Evolutionary conservation across 2,329 filamentous ascomycete genomes (phyloP).

Genomic region (Colletotrichum nymphaeae): DNA sequence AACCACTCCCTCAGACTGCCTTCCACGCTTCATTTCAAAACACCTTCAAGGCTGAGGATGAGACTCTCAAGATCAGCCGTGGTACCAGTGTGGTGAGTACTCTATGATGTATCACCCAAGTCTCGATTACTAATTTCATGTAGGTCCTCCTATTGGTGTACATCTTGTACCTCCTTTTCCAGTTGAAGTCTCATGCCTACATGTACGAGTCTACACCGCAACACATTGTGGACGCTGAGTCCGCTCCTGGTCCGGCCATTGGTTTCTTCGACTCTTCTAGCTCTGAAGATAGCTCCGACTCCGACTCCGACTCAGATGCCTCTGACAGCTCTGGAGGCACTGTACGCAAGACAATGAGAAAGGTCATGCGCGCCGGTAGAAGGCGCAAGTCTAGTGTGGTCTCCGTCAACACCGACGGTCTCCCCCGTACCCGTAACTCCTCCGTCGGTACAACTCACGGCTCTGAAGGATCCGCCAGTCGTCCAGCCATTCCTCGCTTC

Average conservation of each 20-base stretch:
- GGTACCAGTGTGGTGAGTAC: constrained; percentile 83
- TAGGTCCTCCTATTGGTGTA: constrained; percentile 85
- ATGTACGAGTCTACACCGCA: constrained; percentile 94
- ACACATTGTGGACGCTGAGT: constrained; percentile 91
- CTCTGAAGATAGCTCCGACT: constrained; percentile 66
- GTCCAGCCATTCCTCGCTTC: constrained; percentile 49
- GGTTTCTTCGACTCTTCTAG: constrained; percentile 82
- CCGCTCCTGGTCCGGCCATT: constrained; percentile 84
- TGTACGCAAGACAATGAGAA: constrained; percentile 80
- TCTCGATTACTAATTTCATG: constrained; percentile 12
- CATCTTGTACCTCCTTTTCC: constrained; percentile 85
- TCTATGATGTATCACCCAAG: not conserved
- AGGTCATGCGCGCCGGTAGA: constrained; percentile 77
- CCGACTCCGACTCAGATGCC: constrained; percentile 76
- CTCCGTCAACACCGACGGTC: constrained; percentile 68
- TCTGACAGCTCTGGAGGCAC: constrained; percentile 67
- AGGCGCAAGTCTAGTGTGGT: constrained; percentile 82
- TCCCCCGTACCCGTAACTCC: constrained; percentile 49
- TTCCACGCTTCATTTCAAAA: constrained; percentile 89
- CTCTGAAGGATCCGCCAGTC: constrained; percentile 52
- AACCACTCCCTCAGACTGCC: constrained; percentile 69
- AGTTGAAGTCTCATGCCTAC: constrained; percentile 91
- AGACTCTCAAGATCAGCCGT: constrained; percentile 86
- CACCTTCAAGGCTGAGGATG: constrained; percentile 68
- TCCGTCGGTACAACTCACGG: constrained; percentile 55